phyloP scores from a whole-genome alignment of 805 yeast species.

The Cyberlindnera mycetangii region DNA sequence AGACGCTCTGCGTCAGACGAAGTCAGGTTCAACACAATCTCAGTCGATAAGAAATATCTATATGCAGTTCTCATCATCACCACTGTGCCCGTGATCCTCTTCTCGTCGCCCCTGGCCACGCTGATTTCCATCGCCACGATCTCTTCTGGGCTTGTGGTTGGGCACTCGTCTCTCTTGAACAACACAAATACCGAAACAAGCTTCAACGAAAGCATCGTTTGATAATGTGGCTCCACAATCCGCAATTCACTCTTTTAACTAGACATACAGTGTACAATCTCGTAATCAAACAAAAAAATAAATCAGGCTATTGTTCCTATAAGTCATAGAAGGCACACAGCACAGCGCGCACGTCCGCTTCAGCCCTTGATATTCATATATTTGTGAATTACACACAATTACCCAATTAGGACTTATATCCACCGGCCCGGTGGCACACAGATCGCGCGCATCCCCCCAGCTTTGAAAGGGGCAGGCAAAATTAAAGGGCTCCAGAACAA shows the following conservation, averaged over 20 bases:
- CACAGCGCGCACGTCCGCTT: too few relatives aligned
- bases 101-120: constrained; percentile 20
- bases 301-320: too few relatives aligned
- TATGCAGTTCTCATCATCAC: constrained; percentile 10
- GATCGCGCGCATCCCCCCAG: background rate
- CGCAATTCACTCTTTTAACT: too few relatives aligned
- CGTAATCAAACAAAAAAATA: too few relatives aligned
- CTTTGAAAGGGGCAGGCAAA: background rate
- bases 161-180: constrained; percentile 15
- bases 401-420: background rate
- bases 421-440: background rate
- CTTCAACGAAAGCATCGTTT: constrained; percentile 22
- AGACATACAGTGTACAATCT: too few relatives aligned
- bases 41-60: constrained; percentile 20
- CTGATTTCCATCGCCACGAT: constrained; percentile 9
- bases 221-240: too few relatives aligned
- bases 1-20: constrained; percentile 13
- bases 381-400: background rate
- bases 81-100: constrained; percentile 22
- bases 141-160: constrained; percentile 14
- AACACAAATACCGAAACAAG: constrained; percentile 21
- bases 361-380: background rate
- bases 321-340: too few relatives aligned
- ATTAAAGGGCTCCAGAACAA: background rate
- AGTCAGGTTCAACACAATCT: constrained; percentile 5